Evolutionary conservation across 2,329 filamentous ascomycete genomes (phyloP), one percentile per base, ranked within the genome.

Genomic region (Pseudogymnoascus sp.): DNA sequence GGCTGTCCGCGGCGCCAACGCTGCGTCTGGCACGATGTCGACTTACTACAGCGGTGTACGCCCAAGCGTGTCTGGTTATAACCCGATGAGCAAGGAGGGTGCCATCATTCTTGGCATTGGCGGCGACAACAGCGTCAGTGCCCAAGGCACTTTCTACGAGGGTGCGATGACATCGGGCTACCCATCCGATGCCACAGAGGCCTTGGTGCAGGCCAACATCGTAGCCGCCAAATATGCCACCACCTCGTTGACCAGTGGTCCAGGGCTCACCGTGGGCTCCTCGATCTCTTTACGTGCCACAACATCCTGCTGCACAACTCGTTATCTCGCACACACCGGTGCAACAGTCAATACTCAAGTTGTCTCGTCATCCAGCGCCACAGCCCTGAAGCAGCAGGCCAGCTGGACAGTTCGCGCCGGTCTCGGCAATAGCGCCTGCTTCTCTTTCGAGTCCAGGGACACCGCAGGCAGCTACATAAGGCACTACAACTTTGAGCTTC

Each of bases 71-170:
- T 65, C 69, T 12, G 83, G 82, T 8, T 87, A 87, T 72, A 81
- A 85, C 69, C 77, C 79, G 0, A 87, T 87, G 84, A 75, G 67
- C 65, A 86, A 86, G 65, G 84, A 87, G 68, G 84, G 84, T 7
- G 79, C 83, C 61, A 84, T 87, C 45, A 78, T 87, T 61, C 81
- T 87, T n/a, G 84, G 84, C 27, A 85, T 86, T 61, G 84, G 84
- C 18, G 84, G 84, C 6, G 84, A 87, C 67, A 87, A 87, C 74
- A 85, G 82, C 68, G 74, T 76, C 66, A 68, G 80, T 55, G 83
- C 76, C 1, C 81, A 85, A 68, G 84, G 84, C 29, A 86, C 83
- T 0, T 84, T 84, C 67, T 84, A 86, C 71, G 84, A 87, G 71
- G 84, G 83, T 33, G 82, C 80, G 25, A 84, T 87, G 81, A 86